These are phyloP conservation scores for Claviceps africana DNA, from an alignment of 2,329 filamentous ascomycete species.

Conservation along the genomic window DNA sequence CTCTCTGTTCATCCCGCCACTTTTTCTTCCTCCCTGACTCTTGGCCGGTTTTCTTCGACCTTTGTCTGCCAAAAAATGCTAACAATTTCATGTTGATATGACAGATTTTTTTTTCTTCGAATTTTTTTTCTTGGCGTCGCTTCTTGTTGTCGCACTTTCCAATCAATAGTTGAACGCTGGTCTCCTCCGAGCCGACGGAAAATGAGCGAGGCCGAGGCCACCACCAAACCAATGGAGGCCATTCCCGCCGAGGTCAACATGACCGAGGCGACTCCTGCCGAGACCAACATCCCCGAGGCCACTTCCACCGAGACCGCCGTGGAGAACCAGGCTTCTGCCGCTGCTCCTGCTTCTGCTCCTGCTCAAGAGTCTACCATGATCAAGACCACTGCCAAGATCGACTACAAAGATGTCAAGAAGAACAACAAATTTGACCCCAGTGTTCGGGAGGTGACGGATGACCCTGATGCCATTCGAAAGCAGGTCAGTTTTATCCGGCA, in stretches of 20 bases:
- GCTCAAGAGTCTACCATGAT: conserved; percentile 22
- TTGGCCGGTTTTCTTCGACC: not conserved
- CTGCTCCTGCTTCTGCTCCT: too few species aligned
- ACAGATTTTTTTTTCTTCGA: too few species aligned
- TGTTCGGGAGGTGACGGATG: conserved; percentile 53
- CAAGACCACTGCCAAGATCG: conserved; percentile 29
- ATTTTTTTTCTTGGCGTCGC: too few species aligned
- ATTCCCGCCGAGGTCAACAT: conserved; percentile 14
- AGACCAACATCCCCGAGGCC: conserved; percentile 9
- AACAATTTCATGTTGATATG: not conserved
- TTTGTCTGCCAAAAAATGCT: not conserved
- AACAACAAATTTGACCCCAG: conserved; percentile 61
- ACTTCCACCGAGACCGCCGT: conserved; percentile 10
- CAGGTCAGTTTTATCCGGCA: conserved; percentile 57
- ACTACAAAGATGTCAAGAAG: conserved; percentile 29
- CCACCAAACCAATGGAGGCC: conserved; percentile 12
- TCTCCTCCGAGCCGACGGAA: not conserved
- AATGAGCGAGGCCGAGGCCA: conserved; percentile 12
- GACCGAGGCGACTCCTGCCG: conserved; percentile 7
- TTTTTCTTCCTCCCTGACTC: not conserved
- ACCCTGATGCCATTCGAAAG: conserved; percentile 68
- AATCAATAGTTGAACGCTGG: not conserved
- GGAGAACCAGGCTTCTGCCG: conserved; percentile 11
- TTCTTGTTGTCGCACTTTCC: not conserved
- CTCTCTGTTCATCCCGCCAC: not conserved